These are phyloP conservation scores for Cercospora berteroae DNA, from an alignment of 2,329 filamentous ascomycete genomes.

Conservation along the genomic window DNA sequence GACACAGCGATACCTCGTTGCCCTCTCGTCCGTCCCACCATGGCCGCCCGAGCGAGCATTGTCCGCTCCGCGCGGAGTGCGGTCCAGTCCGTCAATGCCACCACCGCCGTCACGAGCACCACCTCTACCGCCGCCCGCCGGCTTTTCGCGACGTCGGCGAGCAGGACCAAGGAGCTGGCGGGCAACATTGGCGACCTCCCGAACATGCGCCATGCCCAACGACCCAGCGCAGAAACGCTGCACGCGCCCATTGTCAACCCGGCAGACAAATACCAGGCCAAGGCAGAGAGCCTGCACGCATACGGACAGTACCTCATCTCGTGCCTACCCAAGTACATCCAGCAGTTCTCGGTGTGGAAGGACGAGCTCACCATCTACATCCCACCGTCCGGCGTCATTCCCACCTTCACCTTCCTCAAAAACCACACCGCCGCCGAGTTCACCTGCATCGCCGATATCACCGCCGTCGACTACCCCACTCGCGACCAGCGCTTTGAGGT, in stretches of 20 bases:
- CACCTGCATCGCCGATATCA: slow-evolving; percentile 89
- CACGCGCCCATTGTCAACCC: slow-evolving; percentile 83
- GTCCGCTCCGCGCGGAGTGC: slow-evolving; percentile 14
- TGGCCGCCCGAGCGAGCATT: slow-evolving; percentile 21
- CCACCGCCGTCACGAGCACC: slow-evolving; percentile 15
- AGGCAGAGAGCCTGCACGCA: slow-evolving; percentile 82
- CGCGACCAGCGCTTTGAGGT: slow-evolving; percentile 95
- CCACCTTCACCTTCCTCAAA: slow-evolving; percentile 92
- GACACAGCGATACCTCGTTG: not conserved
- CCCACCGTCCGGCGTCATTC: slow-evolving; percentile 80
- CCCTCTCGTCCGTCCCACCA: not conserved
- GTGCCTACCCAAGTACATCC: slow-evolving; percentile 94
- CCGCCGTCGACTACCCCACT: slow-evolving; percentile 92
- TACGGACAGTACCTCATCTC: slow-evolving; percentile 97
- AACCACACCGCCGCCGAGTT: slow-evolving; percentile 97
- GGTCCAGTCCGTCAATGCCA: not conserved
- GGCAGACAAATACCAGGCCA: slow-evolving; percentile 85
- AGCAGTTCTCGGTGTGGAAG: slow-evolving; percentile 99
- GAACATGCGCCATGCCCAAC: slow-evolving; percentile 47
- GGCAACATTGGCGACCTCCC: slow-evolving; percentile 43
- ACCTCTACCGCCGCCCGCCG: slow-evolving; percentile 32
- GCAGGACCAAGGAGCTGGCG: slow-evolving; percentile 46
- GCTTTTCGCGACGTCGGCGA: slow-evolving; percentile 45
- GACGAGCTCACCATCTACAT: slow-evolving; percentile 82
- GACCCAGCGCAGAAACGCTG: slow-evolving; percentile 54